Percentiles rank a stretch among this genome's conserved stretches.
phyloP scores from a whole-genome alignment of 2,329 filamentous ascomycete species.

The Phaeophleospora eucalypticola region DNA sequence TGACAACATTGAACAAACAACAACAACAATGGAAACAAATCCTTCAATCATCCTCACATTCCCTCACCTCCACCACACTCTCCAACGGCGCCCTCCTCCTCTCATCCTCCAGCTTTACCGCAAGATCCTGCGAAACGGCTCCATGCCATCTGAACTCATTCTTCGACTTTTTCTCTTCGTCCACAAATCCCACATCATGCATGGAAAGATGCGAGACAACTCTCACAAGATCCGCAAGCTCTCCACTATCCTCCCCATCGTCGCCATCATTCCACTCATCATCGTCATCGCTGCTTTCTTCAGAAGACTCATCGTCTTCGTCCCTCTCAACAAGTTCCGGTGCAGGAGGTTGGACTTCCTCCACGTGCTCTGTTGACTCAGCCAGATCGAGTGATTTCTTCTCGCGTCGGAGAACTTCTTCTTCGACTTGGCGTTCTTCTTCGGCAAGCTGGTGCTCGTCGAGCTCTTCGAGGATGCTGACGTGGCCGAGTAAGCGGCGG shows the following conservation, averaged over 20 bases:
- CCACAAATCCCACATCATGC: too few species aligned
- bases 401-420: background rate
- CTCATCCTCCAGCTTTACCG: too few species aligned
- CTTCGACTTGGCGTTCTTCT: background rate
- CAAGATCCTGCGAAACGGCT: too few species aligned
- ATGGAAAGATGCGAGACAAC: background rate
- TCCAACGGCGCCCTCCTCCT: too few species aligned
- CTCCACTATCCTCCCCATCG: background rate
- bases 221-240: background rate
- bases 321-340: background rate
- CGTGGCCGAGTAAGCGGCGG: background rate
- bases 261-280: background rate
- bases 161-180: too few species aligned
- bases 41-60: too few species aligned
- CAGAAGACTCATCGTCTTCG: too few species aligned
- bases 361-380: background rate
- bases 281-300: background rate
- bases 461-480: background rate
- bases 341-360: background rate
- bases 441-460: too few species aligned
- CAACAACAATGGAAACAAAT: too few species aligned
- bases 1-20: too few species aligned
- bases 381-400: background rate
- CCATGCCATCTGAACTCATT: too few species aligned
- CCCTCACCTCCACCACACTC: too few species aligned